These are phyloP conservation scores for Chlorella variabilis DNA, from an alignment of 163 green algal genomes.

Conservation along the genomic window DNA sequence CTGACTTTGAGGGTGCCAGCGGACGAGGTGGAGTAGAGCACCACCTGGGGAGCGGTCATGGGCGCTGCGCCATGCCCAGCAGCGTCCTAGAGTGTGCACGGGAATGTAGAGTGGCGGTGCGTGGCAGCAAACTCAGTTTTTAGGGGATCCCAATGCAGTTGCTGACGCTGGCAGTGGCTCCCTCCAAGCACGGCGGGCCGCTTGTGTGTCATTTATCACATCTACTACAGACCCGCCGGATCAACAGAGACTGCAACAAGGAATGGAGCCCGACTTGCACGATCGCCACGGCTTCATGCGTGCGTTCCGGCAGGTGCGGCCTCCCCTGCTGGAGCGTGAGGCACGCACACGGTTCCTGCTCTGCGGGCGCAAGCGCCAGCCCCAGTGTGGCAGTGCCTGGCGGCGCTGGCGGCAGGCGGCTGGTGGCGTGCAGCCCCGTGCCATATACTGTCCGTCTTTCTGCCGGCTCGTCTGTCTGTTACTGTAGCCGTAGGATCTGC, in stretches of 20 bases:
- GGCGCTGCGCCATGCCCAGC: background rate
- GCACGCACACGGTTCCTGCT: too few species aligned
- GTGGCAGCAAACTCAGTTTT: too few species aligned
- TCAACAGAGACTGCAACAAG: background rate
- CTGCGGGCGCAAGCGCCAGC: too few species aligned
- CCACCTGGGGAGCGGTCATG: slow-evolving; percentile 11
- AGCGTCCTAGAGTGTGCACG: background rate
- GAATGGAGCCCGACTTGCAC: background rate
- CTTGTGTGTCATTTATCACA: too few species aligned
- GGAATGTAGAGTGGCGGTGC: background rate
- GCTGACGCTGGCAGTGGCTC: too few species aligned
- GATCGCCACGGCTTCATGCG: background rate
- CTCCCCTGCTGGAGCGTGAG: background rate
- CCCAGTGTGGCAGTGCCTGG: background rate
- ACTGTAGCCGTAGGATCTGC: too few species aligned
- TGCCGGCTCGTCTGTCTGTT: background rate
- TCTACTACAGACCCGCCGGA: background rate
- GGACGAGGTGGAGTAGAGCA: slow-evolving; percentile 68
- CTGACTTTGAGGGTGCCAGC: slow-evolving; percentile 66
- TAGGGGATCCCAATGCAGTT: background rate
- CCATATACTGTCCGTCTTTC: background rate
- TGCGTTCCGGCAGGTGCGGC: slow-evolving; percentile 9
- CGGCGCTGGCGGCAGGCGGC: background rate
- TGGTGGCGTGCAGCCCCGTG: background rate
- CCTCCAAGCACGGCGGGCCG: too few species aligned